A percentile compares a stretch with the other conserved stretches of the same genome.
These are phyloP conservation scores for Cinnamomum chago DNA, from an alignment of 164 flowering plant species.

Conservation along the genomic window DNA sequence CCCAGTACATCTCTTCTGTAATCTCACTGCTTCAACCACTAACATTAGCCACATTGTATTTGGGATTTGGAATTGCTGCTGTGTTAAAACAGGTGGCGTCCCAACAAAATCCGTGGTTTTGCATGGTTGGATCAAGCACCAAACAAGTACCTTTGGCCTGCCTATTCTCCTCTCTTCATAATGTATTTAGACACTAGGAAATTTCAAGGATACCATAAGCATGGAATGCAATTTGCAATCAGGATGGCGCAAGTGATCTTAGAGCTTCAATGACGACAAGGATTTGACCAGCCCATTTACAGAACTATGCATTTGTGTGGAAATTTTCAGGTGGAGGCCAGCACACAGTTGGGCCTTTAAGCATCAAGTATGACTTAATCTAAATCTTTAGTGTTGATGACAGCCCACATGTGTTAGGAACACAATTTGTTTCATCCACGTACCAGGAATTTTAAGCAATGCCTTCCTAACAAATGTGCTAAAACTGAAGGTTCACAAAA, in stretches of 20 bases:
- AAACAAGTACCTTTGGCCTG: constrained; percentile 36
- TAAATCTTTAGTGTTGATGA: no score
- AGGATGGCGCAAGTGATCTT: constrained; percentile 33
- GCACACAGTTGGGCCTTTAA: no score
- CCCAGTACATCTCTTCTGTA: constrained; percentile 5
- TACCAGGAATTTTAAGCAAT: no score
- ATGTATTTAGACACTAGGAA: constrained; percentile 29
- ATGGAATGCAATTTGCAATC: constrained; percentile 13
- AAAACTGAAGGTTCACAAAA: no score
- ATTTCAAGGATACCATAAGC: constrained; percentile 2
- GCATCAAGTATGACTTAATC: no score
- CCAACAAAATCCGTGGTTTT: constrained; percentile 46
- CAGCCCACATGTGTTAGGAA: no score
- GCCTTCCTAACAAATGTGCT: no score
- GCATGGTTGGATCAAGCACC: constrained; percentile 43
- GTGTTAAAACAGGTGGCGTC: constrained; percentile 51
- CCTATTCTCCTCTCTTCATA: constrained; percentile 40
- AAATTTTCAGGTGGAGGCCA: no score
- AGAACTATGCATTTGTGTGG: no score
- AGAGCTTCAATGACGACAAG: constrained; percentile 33
- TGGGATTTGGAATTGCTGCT: constrained; percentile 46
- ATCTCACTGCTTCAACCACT: constrained; percentile 21
- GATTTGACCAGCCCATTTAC: neutral
- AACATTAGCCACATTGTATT: constrained; percentile 47
- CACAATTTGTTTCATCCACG: no score